These are phyloP conservation scores for Cicer chorassanicum DNA, from an alignment of 306 rosid genomes.

Conservation along the genomic window DNA sequence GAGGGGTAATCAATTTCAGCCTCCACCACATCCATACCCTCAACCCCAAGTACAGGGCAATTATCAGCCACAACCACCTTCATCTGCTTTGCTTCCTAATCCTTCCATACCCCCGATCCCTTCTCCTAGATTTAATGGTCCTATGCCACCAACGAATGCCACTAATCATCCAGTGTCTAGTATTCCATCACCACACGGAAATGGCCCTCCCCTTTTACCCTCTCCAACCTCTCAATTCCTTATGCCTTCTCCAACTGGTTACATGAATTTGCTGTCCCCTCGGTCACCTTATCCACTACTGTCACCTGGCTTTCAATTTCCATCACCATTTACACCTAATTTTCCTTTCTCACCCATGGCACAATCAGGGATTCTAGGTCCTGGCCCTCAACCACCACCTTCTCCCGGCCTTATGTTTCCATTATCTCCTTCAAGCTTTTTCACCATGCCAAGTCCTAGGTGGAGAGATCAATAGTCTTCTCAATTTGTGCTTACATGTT, in stretches of 20 bases:
- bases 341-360: conserved; percentile 75
- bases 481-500: conserved; percentile 48
- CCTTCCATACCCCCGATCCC: conserved; percentile 54
- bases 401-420: conserved; percentile 84
- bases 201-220: conserved; percentile 70
- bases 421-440: conserved; percentile 80
- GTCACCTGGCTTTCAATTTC: conserved; percentile 86
- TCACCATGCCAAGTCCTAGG: conserved; percentile 80
- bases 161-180: conserved; percentile 49
- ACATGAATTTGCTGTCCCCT: conserved; percentile 73
- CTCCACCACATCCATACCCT: conserved; percentile 47
- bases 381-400: conserved; percentile 87
- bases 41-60: conserved; percentile 55
- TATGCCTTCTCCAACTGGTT: conserved; percentile 82
- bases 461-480: conserved; percentile 73
- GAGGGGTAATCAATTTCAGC: conserved; percentile 53
- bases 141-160: conserved; percentile 53
- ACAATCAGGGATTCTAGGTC: conserved; percentile 87
- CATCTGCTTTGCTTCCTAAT: conserved; percentile 70
- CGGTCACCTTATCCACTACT: conserved; percentile 76
- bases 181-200: conserved; percentile 57
- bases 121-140: conserved; percentile 64
- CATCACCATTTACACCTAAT: conserved; percentile 74
- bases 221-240: conserved; percentile 89
- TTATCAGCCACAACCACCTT: conserved; percentile 48